Base-by-base conservation (phyloP, 2,329 filamentous ascomycete genomes). In the Elsinoe necatrix region DNA sequence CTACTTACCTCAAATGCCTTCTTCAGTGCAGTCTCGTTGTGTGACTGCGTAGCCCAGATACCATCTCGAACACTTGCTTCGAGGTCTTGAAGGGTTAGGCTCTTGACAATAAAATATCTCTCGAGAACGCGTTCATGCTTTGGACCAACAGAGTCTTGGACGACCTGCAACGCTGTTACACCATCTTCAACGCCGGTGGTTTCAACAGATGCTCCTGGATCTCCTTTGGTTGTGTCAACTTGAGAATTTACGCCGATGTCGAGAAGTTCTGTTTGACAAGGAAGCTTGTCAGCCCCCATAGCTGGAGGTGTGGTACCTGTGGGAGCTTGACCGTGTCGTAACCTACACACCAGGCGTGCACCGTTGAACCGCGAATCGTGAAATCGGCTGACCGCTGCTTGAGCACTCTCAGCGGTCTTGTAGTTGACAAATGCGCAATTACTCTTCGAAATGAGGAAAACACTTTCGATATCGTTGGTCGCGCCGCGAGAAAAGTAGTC, bases 351-450 rank as follows among this genome's bases (percentile, higher is more conserved):
- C 3, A 97, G 78, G 23, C 89, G 82, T 16, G 93, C 87, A 0
- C 88, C 85, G 64, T 92, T 83, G 64, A 96, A 96, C 57, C 86
- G 85, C 1, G 90, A 95, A 66, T 97, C 91, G 69, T 97, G 89
- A 43, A 97, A 86, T 62, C 88, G 84, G 45, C 83, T 80, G 74
- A 95, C 88, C 0, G 92, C 92, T 7, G 81, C 78, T 5, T 80
- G 73, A 67, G 90, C 96, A 4, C 83, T 82, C 2, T 77, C 73
- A 64, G 95, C 90, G 52, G 89, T 86, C 61, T 85, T 87, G 69
- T 95, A 97, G 67, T 97, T 97, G 62, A 95, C 89, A 73, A 97
- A 97, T 0, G 91, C 92, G 66, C 92, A 97, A 67, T 96, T 96
- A 69, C 91, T 96, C 70, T 96, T 96, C 0, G 91, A 92, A 39